Evolutionary conservation across 2,329 filamentous ascomycete species (phyloP), one percentile per base, ranked within the genome.

Genomic region (Sporothrix brunneoviolacea): DNA sequence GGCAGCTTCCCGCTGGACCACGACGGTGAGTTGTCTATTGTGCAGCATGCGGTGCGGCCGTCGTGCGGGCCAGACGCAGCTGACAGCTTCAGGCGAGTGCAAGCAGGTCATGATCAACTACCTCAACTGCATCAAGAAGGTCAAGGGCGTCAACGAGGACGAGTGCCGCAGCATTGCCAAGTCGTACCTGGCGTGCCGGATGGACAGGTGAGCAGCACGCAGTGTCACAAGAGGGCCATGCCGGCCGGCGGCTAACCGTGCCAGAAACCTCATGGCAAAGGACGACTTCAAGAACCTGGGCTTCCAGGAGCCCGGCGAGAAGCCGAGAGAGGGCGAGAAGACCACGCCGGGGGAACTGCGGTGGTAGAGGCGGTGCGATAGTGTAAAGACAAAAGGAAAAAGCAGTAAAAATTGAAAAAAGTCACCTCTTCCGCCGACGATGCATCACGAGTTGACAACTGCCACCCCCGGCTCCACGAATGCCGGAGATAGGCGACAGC

Each of bases 1-100:
- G 91, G 91, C 50, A 94, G 88, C 61, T 97, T 97, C 64, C 91
- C 91, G n/a, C 81, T 97, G 50, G 91, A 97, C 68, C 91, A 96
- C 62, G 90, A 95, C 67, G 89, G 72, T 72, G 60, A 58, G 68
- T 27, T 18, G n/a, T n/a, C n/a, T n/a, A n/a, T n/a, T n/a, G n/a
- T n/a, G n/a, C n/a, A n/a, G n/a, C n/a, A n/a, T n/a, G n/a, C n/a
- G n/a, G n/a, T n/a, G n/a, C 12, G 19, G 21, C 37, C 24, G 24
- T 28, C 10, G n/a, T n/a, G n/a, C n/a, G n/a, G n/a, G n/a, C n/a
- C n/a, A n/a, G n/a, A n/a, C n/a, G n/a, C n/a, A n/a, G 24, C 36
- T 47, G 27, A 48, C 27, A 22, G 4, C 22, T 4, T 8, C 57
- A 93, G 88, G 89, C 62, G 93, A 98, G 73, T 98, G 93, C 76